Evolutionary conservation across 176 grass and related monocot species (phyloP).

Genomic region (Rhipidocladum racemiflorum): DNA sequence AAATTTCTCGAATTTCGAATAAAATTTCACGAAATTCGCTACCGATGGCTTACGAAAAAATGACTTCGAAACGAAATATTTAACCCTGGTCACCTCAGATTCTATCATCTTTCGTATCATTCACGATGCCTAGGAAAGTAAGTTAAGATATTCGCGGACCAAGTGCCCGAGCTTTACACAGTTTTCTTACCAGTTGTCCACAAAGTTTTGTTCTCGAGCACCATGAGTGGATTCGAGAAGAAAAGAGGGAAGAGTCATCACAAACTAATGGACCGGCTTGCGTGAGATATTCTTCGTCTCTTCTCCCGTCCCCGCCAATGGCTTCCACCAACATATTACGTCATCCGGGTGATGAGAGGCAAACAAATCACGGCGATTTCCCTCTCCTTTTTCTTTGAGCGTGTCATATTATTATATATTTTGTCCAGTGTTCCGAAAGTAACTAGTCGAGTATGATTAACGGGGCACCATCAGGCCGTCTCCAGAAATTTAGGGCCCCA

Average conservation of each 20-base stretch:
- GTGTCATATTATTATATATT: not conserved
- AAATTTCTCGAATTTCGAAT: too few species aligned
- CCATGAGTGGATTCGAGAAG: not conserved
- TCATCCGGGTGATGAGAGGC: not conserved
- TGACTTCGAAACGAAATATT: too few species aligned
- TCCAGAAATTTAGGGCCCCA: too few species aligned
- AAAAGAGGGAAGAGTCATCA: not conserved
- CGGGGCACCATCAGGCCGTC: too few species aligned
- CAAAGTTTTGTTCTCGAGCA: not conserved
- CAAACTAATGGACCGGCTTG: not conserved
- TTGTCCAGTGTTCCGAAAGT: not conserved
- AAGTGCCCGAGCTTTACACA: not conserved
- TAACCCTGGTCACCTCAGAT: too few species aligned
- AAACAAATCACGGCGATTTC: not conserved
- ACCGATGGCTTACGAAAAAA: too few species aligned
- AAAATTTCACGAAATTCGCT: too few species aligned
- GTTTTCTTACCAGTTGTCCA: not conserved
- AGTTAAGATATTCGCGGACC: not conserved
- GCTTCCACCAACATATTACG: not conserved
- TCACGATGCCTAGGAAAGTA: not conserved
- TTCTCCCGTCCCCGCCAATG: not conserved
- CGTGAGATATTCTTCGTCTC: not conserved
- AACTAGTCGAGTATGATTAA: not conserved
- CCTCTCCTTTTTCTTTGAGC: not conserved
- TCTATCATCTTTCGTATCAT: not conserved